phyloP scores from a whole-genome alignment of 2,329 filamentous ascomycete genomes.

The Hypoxylon sp. region DNA sequence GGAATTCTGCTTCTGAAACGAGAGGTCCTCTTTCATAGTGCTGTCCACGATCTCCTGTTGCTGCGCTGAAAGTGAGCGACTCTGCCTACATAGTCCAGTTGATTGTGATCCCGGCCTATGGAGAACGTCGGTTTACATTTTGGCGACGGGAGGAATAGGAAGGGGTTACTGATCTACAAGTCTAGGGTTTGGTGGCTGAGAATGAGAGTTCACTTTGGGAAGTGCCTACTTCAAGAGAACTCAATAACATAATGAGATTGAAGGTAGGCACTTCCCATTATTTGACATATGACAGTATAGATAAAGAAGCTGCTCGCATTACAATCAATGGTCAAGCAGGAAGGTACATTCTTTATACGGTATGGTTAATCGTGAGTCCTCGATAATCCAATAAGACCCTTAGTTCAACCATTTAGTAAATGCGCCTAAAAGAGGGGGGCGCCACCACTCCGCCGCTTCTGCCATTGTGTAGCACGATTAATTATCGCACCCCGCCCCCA shows the following conservation, averaged over 20 bases:
- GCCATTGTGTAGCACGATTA: conserved; percentile 24
- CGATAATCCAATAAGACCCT: conserved; percentile 23
- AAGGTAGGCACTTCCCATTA: background rate
- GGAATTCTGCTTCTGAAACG: background rate
- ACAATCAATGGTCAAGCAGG: background rate
- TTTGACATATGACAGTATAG: background rate
- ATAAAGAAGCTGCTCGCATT: conserved; percentile 16
- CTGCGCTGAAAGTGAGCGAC: background rate
- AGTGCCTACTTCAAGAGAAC: background rate
- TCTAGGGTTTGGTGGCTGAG: background rate
- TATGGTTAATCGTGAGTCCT: conserved; percentile 6
- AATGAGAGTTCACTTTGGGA: background rate
- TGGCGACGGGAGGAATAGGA: conserved; percentile 1
- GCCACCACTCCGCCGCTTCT: background rate
- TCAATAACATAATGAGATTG: conserved; percentile 3
- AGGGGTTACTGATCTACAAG: background rate
- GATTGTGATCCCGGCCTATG: conserved; percentile 5
- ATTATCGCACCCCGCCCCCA: conserved; percentile 40
- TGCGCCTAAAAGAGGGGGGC: conserved; percentile 26
- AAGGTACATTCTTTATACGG: conserved; percentile 7
- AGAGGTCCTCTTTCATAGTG: background rate
- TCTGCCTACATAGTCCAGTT: background rate
- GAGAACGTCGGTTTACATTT: background rate
- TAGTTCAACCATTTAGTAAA: conserved; percentile 4
- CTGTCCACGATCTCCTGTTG: background rate